phyloP scores from a whole-genome alignment of 768 basidiomycete genomes.

The Rhodotorula babjevae region DNA sequence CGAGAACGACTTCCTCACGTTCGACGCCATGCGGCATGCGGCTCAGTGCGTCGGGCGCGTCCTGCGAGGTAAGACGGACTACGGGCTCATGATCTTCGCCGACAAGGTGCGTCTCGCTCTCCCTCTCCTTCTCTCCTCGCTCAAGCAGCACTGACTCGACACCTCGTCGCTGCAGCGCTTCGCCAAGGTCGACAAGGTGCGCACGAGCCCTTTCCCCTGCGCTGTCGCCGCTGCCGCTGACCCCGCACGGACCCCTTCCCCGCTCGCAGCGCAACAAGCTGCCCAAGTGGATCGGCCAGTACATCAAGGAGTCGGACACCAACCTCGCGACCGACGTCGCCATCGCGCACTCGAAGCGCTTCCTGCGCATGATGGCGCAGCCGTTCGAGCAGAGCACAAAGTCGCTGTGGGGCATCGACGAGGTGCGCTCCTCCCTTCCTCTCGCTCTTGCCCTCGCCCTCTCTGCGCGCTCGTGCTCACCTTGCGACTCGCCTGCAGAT shows the following conservation, averaged over 20 bases:
- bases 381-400: constrained; percentile 95
- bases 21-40: constrained; percentile 98
- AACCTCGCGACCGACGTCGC: constrained; percentile 83
- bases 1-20: constrained; percentile 96
- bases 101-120: constrained; percentile 66
- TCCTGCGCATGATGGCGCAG: constrained; percentile 98
- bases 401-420: constrained; percentile 89
- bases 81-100: constrained; percentile 98
- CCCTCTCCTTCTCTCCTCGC: constrained; percentile 14
- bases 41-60: constrained; percentile 99
- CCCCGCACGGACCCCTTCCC: constrained; percentile 41
- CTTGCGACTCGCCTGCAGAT: neutral
- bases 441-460: too few species aligned
- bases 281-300: constrained; percentile 98
- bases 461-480: neutral
- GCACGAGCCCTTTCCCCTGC: neutral
- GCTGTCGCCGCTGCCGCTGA: too few species aligned
- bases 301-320: constrained; percentile 95
- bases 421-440: constrained; percentile 52
- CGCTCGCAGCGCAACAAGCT: constrained; percentile 69
- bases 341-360: constrained; percentile 64
- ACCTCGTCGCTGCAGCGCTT: constrained; percentile 59
- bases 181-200: constrained; percentile 72
- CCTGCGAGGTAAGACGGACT: constrained; percentile 95
- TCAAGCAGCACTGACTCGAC: neutral